Base-by-base conservation (phyloP, 2,329 filamentous ascomycete species). In the Neonectria punicea region DNA sequence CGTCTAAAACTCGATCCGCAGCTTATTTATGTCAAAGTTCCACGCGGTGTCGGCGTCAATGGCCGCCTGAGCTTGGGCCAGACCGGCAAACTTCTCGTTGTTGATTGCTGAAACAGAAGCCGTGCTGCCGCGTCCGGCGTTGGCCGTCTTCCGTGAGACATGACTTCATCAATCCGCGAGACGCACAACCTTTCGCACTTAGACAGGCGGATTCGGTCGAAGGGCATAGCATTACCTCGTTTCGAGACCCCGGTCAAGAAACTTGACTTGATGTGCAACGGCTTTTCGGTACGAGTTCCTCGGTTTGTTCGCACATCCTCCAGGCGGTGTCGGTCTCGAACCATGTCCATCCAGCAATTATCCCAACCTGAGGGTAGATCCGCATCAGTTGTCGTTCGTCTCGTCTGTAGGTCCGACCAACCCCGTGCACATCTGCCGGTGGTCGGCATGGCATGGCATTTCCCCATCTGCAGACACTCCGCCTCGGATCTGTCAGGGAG, bases 401-500 rank as follows among this genome's bases (percentile, higher is more conserved):
- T 66, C 53, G 56, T 65, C 64, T 71, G 65, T 55, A 63, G 51
- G 56, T 49, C 51, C 56, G 54, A 57, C 59, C 41, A 36, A 54
- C 60, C 60, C 61, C 63, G 65, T 63, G 60, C 58, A 58, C 65
- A 74, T 72, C 67, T 74, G 65, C 72, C 69, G 72, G 63, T 55
- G 67, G 53, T 59, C 66, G 67, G 72, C 72, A 73, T 71, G 65
- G 65, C 54, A 65, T 63, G 65, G 65, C 54, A 65, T 63, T 72
- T 70, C 70, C 59, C 65, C 69, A 72, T 70, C 66, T 73, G 69
- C 63, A 70, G 56, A 65, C 63, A 58, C 63, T 57, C 64, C 61
- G 63, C 68, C 65, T 70, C 55, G 69, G 68, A 73, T 73, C 70
- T 71, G 41, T 66, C 54, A 64, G 56, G 49, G 41, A 54, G 58